A percentile compares a stretch with the other conserved stretches of the same genome.
These are phyloP conservation scores for Fonsecaea pugnacius DNA, from an alignment of 2,329 filamentous ascomycete genomes.

Conservation along the genomic window DNA sequence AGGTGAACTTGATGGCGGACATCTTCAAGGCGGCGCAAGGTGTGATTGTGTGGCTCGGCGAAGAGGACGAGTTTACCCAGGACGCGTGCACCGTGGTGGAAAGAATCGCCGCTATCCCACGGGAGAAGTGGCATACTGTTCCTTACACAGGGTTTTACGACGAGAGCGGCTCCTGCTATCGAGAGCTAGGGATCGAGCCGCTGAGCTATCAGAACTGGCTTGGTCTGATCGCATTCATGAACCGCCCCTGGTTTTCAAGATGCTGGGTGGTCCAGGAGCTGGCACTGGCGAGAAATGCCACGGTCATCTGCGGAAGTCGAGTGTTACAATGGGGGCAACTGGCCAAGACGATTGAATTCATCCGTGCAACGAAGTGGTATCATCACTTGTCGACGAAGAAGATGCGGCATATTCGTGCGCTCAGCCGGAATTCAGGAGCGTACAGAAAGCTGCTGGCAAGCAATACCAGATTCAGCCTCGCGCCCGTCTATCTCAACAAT, in stretches of 20 bases:
- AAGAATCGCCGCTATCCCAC: background rate
- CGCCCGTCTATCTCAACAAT: constrained; percentile 18
- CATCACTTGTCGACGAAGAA: constrained; percentile 17
- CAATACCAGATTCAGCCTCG: constrained; percentile 14
- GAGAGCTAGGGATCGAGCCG: constrained; percentile 3
- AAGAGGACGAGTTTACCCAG: constrained; percentile 16
- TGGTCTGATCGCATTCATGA: constrained; percentile 18
- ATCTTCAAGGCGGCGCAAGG: constrained; percentile 23
- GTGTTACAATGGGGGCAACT: constrained; percentile 12
- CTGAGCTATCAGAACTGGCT: constrained; percentile 18
- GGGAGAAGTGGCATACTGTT: background rate
- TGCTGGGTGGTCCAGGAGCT: constrained; percentile 29
- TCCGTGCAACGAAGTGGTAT: constrained; percentile 19
- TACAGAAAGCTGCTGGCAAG: constrained; percentile 13
- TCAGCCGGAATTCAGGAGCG: constrained; percentile 1
- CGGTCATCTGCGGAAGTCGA: constrained; percentile 12
- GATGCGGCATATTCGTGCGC: constrained; percentile 11
- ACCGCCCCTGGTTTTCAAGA: constrained; percentile 21
- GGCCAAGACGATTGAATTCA: constrained; percentile 17
- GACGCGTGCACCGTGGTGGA: constrained; percentile 9
- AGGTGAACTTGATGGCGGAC: constrained; percentile 33
- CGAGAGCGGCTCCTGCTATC: constrained; percentile 5
- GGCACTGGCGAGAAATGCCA: constrained; percentile 19
- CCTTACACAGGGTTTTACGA: constrained; percentile 7
- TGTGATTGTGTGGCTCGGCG: constrained; percentile 22